A percentile compares a stretch with the other conserved stretches of the same genome.
Evolutionary conservation across 345 rosid genomes (phyloP).

Genomic region (Citrus glauca): DNA sequence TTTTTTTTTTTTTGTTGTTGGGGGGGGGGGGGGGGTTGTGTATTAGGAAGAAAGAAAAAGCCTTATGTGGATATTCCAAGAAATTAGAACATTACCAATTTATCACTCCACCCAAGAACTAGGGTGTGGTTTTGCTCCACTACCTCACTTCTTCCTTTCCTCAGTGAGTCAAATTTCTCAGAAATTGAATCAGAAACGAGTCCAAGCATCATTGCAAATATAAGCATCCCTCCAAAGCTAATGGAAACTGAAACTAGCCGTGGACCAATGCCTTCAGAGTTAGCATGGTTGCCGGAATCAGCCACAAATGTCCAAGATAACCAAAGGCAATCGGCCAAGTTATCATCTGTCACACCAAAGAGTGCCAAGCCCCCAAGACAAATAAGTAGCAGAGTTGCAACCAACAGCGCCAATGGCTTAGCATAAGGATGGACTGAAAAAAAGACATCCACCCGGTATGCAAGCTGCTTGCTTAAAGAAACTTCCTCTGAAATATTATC

Average conservation of each 20-base stretch:
- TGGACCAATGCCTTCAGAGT: slow-evolving; percentile 64
- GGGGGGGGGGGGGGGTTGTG: too few species aligned
- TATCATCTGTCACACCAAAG: slow-evolving; percentile 57
- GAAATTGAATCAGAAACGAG: slow-evolving; percentile 77
- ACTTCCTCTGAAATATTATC: slow-evolving; percentile 47
- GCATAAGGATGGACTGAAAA: slow-evolving; percentile 70
- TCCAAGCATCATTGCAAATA: slow-evolving; percentile 81
- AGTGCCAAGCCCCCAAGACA: slow-evolving; percentile 68
- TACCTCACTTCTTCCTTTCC: slow-evolving; percentile 71
- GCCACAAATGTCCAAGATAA: slow-evolving; percentile 70
- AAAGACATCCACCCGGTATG: slow-evolving; percentile 45
- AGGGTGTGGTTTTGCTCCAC: slow-evolving; percentile 72
- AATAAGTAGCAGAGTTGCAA: slow-evolving; percentile 61
- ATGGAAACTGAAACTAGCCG: slow-evolving; percentile 67
- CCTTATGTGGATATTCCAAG: not conserved
- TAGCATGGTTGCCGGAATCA: slow-evolving; percentile 66
- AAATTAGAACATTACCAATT: slow-evolving; percentile 50
- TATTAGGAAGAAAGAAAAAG: not conserved
- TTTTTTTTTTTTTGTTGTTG: too few species aligned
- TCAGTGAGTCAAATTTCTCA: slow-evolving; percentile 66
- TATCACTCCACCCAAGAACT: slow-evolving; percentile 82
- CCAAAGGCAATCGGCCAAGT: slow-evolving; percentile 68
- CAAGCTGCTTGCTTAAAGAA: slow-evolving; percentile 53
- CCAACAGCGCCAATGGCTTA: slow-evolving; percentile 55
- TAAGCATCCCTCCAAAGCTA: slow-evolving; percentile 81